These are phyloP conservation scores for Ilex aquifolium DNA, from an alignment of 257 asterid genomes.

Conservation along the genomic window DNA sequence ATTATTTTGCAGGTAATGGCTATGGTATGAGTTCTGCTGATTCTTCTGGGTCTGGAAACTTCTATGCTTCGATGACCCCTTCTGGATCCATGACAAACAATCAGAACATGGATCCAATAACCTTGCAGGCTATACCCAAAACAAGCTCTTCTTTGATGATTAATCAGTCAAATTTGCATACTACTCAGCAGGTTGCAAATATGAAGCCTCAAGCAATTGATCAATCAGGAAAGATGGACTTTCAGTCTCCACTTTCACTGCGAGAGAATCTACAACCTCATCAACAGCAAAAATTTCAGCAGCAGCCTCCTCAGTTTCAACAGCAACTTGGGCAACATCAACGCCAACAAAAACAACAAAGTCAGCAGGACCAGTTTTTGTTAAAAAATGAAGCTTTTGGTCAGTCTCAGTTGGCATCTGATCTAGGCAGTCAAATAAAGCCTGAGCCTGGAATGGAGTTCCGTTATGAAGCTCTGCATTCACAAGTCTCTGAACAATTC, in stretches of 20 bases:
- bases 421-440: conserved; percentile 44
- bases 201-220: conserved; percentile 45
- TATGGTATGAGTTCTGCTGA: conserved; percentile 56
- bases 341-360: conserved; percentile 51
- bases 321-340: conserved; percentile 52
- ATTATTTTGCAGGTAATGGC: conserved; percentile 60
- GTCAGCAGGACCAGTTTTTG: conserved; percentile 54
- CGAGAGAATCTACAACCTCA: conserved; percentile 51
- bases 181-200: conserved; percentile 48
- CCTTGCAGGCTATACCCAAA: conserved; percentile 54
- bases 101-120: conserved; percentile 40
- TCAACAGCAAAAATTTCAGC: conserved; percentile 52
- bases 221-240: conserved; percentile 43
- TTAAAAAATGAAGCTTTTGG: conserved; percentile 43
- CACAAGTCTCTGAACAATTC: conserved; percentile 54
- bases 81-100: conserved; percentile 42
- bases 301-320: conserved; percentile 58
- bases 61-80: conserved; percentile 52
- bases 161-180: conserved; percentile 39
- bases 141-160: conserved; percentile 40
- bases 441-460: conserved; percentile 48
- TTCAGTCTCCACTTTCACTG: conserved; percentile 45
- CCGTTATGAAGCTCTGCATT: conserved; percentile 39
- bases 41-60: conserved; percentile 60
- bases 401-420: conserved; percentile 50